Evolutionary conservation across 257 asterid genomes (phyloP).

Genomic region (Ophiorrhiza pumila): DNA sequence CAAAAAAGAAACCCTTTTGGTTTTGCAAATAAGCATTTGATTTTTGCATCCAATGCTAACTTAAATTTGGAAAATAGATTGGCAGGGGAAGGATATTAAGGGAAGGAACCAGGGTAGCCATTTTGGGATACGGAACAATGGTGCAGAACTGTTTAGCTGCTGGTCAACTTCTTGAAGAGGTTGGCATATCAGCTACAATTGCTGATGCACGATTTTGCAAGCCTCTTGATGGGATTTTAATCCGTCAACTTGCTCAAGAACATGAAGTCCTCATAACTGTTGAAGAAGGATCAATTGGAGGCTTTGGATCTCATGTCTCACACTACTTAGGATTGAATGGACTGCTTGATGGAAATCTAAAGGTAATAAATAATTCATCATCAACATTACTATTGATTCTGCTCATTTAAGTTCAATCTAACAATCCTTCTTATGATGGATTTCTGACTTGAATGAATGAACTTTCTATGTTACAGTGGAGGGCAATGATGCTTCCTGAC

Average conservation of each 20-base stretch:
- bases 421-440: neutral
- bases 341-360: slow-evolving; percentile 48
- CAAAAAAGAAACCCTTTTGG: neutral
- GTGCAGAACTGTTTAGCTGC: slow-evolving; percentile 34
- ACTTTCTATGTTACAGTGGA: slow-evolving; percentile 38
- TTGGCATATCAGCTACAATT: slow-evolving; percentile 26
- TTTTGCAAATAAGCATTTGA: neutral
- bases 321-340: slow-evolving; percentile 57
- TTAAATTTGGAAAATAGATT: slow-evolving; percentile 17
- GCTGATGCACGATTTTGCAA: slow-evolving; percentile 43
- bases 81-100: slow-evolving; percentile 31
- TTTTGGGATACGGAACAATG: slow-evolving; percentile 32
- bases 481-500: slow-evolving; percentile 64
- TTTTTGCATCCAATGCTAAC: neutral
- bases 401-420: neutral
- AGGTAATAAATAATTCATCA: slow-evolving; percentile 26
- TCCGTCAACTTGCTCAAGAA: slow-evolving; percentile 29
- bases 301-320: slow-evolving; percentile 61
- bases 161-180: slow-evolving; percentile 22
- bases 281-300: slow-evolving; percentile 65
- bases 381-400: neutral
- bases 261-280: slow-evolving; percentile 58
- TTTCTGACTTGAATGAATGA: neutral
- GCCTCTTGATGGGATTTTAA: slow-evolving; percentile 30
- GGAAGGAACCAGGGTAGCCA: slow-evolving; percentile 37